Evolutionary conservation across 2,329 filamentous ascomycete genomes (phyloP).

Genomic region (Trichoderma citrinoviride): DNA sequence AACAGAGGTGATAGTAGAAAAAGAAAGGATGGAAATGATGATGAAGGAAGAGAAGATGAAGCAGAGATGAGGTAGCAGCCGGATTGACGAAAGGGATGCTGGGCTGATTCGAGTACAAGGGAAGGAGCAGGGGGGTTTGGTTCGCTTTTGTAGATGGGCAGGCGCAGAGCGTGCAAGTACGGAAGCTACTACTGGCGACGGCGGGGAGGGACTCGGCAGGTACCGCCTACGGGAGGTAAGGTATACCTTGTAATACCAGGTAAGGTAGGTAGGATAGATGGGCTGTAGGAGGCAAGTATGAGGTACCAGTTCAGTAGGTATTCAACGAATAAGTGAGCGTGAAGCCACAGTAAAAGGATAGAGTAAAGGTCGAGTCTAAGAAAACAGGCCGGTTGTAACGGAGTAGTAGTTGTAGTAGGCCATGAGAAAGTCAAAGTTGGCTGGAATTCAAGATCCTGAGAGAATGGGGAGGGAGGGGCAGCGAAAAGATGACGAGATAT

Average conservation of each 20-base stretch:
- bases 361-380: too few relatives aligned
- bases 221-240: not conserved
- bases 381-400: too few relatives aligned
- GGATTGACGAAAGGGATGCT: not conserved
- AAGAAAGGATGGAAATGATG: not conserved
- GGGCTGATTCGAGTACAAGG: not conserved
- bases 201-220: not conserved
- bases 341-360: not conserved
- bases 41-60: not conserved
- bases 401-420: too few relatives aligned
- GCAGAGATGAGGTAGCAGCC: not conserved
- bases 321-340: not conserved
- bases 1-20: not conserved
- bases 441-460: not conserved
- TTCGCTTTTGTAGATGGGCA: constrained; percentile 11
- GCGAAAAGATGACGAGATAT: not conserved
- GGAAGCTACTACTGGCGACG: not conserved
- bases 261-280: too few relatives aligned
- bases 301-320: too few relatives aligned
- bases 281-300: too few relatives aligned
- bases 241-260: too few relatives aligned
- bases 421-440: not conserved
- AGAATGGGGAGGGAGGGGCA: not conserved
- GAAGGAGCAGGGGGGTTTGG: not conserved
- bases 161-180: not conserved